phyloP scores from a whole-genome alignment of 1,284 basidiomycete genomes.

The Cutaneotrichosporon mucoides region DNA sequence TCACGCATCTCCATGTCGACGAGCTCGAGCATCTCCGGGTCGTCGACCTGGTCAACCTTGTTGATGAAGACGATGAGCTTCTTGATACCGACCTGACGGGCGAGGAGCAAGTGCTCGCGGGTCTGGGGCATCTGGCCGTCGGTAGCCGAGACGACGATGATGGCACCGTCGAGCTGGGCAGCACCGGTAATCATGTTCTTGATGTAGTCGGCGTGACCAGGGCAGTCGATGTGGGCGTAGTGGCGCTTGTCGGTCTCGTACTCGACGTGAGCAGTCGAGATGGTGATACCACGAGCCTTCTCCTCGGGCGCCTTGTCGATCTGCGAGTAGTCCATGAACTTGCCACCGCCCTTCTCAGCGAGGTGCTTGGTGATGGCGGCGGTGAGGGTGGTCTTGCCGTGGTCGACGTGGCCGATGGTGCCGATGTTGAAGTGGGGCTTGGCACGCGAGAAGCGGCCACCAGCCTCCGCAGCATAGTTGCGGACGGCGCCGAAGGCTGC shows the following conservation, averaged over 20 bases:
- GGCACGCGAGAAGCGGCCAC: conserved; percentile 67
- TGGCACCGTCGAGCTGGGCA: conserved; percentile 97
- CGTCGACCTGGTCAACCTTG: conserved; percentile 93
- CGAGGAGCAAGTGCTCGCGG: conserved; percentile 93
- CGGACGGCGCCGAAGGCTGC: conserved; percentile 26
- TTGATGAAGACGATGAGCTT: conserved; percentile 97
- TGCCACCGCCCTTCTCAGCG: conserved; percentile 73
- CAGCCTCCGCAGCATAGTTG: conserved; percentile 58
- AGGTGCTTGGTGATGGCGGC: conserved; percentile 98
- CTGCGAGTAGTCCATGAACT: conserved; percentile 94
- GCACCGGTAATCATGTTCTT: conserved; percentile 99
- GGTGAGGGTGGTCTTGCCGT: conserved; percentile 93
- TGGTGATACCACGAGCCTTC: conserved; percentile 99
- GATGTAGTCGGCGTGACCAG: conserved; percentile 63
- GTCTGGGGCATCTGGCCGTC: conserved; percentile 99
- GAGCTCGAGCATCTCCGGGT: conserved; percentile 97
- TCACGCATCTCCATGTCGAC: conserved; percentile 99
- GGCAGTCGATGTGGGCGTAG: conserved; percentile 99
- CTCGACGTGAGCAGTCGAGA: conserved; percentile 83
- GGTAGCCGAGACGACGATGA: conserved; percentile 96
- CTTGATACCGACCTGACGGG: conserved; percentile 97
- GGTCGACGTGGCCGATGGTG: conserved; percentile 88
- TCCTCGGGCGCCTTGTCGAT: conserved; percentile 99
- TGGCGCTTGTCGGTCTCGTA: conserved; percentile 91
- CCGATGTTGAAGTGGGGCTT: conserved; percentile 98